Evolutionary conservation across 768 basidiomycete species (phyloP).

Genomic region (Galerina marginata): DNA sequence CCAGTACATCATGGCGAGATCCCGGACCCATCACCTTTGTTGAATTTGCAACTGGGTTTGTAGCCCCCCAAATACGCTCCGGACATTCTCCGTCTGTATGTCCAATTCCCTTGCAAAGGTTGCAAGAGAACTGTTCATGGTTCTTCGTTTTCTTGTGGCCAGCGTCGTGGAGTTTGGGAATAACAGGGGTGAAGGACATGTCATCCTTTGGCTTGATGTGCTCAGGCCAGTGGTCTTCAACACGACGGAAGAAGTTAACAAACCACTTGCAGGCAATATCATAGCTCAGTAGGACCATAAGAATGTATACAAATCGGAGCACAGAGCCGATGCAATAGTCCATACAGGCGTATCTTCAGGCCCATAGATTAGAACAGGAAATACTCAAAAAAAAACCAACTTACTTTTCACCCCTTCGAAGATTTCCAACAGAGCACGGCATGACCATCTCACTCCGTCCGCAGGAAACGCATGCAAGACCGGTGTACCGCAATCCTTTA

Average conservation of each 20-base stretch:
- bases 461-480: not conserved
- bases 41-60: conserved; percentile 27
- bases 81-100: conserved; percentile 36
- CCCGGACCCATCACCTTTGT: conserved; percentile 39
- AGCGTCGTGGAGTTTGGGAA: not conserved
- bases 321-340: not conserved
- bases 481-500: not conserved
- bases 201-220: not conserved
- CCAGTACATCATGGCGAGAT: conserved; percentile 29
- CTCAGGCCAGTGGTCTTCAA: conserved; percentile 8
- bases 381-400: not conserved
- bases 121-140: conserved; percentile 1
- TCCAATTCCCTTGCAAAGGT: conserved; percentile 19
- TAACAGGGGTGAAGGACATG: not conserved
- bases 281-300: conserved; percentile 20
- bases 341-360: not conserved
- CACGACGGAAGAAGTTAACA: conserved; percentile 16
- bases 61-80: conserved; percentile 34
- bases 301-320: conserved; percentile 17
- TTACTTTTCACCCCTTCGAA: not conserved
- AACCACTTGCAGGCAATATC: conserved; percentile 20
- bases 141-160: not conserved
- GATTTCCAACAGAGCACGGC: not conserved
- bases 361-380: not conserved
- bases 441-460: not conserved